phyloP scores from a whole-genome alignment of 2,329 filamentous ascomycete species.

The Fusarium paranaense region DNA sequence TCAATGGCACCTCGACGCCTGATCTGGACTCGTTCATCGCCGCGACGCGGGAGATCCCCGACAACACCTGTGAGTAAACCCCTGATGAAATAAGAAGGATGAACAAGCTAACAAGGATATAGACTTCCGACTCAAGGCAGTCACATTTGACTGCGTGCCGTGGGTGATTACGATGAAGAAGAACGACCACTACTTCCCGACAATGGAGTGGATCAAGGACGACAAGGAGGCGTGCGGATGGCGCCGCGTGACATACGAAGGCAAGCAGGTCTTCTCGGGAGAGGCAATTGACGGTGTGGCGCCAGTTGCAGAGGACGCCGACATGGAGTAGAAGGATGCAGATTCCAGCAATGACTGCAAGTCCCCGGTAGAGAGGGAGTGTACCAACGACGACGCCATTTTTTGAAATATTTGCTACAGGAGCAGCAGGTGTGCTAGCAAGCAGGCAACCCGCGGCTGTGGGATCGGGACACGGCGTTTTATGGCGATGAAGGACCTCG shows the following conservation, averaged over 20 bases:
- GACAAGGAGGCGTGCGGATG: constrained; percentile 69
- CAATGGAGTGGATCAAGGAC: constrained; percentile 77
- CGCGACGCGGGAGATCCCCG: constrained; percentile 87
- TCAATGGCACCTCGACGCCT: constrained; percentile 88
- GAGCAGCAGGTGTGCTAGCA: constrained; percentile 15
- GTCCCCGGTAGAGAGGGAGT: constrained; percentile 19
- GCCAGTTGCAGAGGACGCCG: constrained; percentile 56
- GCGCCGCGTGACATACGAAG: constrained; percentile 72
- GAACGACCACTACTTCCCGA: constrained; percentile 94
- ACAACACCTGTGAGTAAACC: constrained; percentile 82
- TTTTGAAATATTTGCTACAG: constrained; percentile 9
- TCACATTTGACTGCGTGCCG: constrained; percentile 97
- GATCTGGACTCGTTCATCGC: constrained; percentile 84
- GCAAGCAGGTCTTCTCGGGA: constrained; percentile 63
- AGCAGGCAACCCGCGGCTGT: constrained; percentile 13
- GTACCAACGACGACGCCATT: constrained; percentile 21
- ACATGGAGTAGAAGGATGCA: constrained; percentile 52
- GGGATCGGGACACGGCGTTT: constrained; percentile 49
- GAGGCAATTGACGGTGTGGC: constrained; percentile 65
- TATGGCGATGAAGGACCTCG: constrained; percentile 52
- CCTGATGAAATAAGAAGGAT: background rate
- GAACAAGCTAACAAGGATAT: constrained; percentile 27
- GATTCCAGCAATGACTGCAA: background rate
- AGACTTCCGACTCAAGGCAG: constrained; percentile 96
- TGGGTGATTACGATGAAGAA: constrained; percentile 99